Percentiles rank a stretch among this genome's conserved stretches.
These are phyloP conservation scores for Globisporangium heterothallicum DNA, from an alignment of 352 stramenopile genomes.

Conservation along the genomic window DNA sequence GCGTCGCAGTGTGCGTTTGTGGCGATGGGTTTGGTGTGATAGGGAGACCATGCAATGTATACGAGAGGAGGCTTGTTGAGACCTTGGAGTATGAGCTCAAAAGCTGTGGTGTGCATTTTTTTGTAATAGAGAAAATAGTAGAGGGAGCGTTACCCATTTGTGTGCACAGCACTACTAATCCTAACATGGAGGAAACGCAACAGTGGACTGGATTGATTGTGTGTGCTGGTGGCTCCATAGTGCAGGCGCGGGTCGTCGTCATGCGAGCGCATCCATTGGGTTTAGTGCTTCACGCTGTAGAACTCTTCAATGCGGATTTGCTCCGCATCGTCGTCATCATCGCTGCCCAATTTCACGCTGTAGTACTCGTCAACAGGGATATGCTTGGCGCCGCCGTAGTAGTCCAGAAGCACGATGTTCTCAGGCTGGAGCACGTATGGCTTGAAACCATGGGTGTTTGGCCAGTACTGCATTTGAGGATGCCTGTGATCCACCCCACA, in stretches of 20 bases:
- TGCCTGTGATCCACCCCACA: conserved; percentile 26
- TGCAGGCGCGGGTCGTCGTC: too few species aligned
- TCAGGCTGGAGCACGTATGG: conserved; percentile 52
- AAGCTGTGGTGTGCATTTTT: background rate
- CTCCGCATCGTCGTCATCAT: conserved; percentile 1
- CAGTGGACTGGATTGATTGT: too few species aligned
- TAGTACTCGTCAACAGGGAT: conserved; percentile 66
- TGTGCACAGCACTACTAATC: too few species aligned
- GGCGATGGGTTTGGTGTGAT: too few species aligned
- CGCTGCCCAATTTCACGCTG: conserved; percentile 25
- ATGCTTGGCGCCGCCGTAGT: conserved; percentile 66
- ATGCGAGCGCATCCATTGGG: background rate
- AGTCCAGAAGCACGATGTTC: conserved; percentile 62
- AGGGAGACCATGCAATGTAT: too few species aligned
- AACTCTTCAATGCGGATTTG: background rate
- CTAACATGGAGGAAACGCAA: too few species aligned
- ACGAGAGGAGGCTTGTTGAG: too few species aligned
- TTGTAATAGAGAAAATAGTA: background rate
- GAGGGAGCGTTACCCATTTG: background rate
- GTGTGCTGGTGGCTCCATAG: too few species aligned
- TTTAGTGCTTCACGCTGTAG: background rate
- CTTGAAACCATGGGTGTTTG: conserved; percentile 46
- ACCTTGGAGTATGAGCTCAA: too few species aligned
- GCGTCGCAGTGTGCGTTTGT: background rate
- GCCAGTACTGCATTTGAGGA: conserved; percentile 65